A percentile compares a stretch with the other conserved stretches of the same genome.
Evolutionary conservation across 1,139 yeast species (phyloP).

Genomic region (Scheffersomyces insectosa): DNA sequence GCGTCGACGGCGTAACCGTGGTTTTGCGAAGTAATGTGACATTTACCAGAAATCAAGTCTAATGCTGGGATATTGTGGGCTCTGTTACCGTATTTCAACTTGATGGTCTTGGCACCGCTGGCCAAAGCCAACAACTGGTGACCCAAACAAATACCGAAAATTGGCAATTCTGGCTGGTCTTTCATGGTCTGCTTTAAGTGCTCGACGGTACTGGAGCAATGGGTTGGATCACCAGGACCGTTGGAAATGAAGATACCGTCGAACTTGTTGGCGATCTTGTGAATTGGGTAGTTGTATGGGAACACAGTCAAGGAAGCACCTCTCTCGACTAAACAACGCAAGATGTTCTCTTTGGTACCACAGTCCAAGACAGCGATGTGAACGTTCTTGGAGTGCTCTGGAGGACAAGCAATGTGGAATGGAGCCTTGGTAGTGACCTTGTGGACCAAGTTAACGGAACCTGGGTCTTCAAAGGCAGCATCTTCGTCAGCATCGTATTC

Average conservation of each 20-base stretch:
- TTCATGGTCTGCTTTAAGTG: slow-evolving; percentile 75
- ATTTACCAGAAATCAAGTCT: slow-evolving; percentile 84
- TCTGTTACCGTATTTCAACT: slow-evolving; percentile 96
- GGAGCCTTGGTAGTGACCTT: slow-evolving; percentile 96
- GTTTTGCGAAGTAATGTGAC: slow-evolving; percentile 97
- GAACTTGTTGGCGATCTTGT: slow-evolving; percentile 85
- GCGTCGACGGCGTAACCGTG: slow-evolving; percentile 98
- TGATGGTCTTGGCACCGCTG: slow-evolving; percentile 87
- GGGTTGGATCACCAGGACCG: slow-evolving; percentile 99
- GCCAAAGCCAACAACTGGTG: slow-evolving; percentile 96
- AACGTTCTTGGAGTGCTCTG: slow-evolving; percentile 53
- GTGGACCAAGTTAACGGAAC: slow-evolving; percentile 83
- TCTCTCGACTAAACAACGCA: slow-evolving; percentile 88
- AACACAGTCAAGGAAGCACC: slow-evolving; percentile 96
- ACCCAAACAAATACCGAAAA: slow-evolving; percentile 95
- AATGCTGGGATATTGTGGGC: slow-evolving; percentile 98
- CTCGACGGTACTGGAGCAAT: slow-evolving; percentile 78
- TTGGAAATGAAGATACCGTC: slow-evolving; percentile 95
- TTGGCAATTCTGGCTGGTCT: slow-evolving; percentile 66
- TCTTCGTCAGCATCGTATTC: slow-evolving; percentile 89
- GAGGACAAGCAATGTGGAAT: slow-evolving; percentile 76
- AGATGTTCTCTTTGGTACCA: slow-evolving; percentile 96
- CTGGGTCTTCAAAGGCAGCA: slow-evolving; percentile 93
- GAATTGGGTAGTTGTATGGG: slow-evolving; percentile 93
- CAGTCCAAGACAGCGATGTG: slow-evolving; percentile 95